These are phyloP conservation scores for Cercospora nicotianae DNA, from an alignment of 2,329 filamentous ascomycete genomes.

Conservation along the genomic window DNA sequence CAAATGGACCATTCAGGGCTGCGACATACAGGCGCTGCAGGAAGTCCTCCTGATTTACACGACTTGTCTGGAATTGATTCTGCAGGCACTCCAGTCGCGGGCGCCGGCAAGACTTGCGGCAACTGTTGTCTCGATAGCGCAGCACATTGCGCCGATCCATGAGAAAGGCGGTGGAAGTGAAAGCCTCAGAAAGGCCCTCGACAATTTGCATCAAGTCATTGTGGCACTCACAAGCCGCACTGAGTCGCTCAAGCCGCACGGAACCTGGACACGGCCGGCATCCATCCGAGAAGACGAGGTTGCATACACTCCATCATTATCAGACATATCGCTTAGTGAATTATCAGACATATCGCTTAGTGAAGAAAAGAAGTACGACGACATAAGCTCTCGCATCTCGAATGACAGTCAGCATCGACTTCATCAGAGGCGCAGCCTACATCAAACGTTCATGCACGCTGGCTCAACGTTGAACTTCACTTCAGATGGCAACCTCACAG, in stretches of 20 bases:
- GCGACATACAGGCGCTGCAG: constrained; percentile 43
- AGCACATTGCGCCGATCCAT: constrained; percentile 37
- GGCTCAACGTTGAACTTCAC: constrained; percentile 12
- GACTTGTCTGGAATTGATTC: constrained; percentile 42
- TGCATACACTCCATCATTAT: constrained; percentile 8
- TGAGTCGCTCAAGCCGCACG: constrained; percentile 22
- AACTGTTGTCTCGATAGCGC: constrained; percentile 38
- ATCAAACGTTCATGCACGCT: not conserved
- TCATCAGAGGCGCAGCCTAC: not conserved
- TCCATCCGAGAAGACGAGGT: constrained; percentile 23
- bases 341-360: not conserved
- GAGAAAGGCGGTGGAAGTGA: constrained; percentile 26
- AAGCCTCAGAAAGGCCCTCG: constrained; percentile 33
- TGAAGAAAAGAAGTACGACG: constrained; percentile 6
- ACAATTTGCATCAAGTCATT: constrained; percentile 34
- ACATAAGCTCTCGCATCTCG: constrained; percentile 3
- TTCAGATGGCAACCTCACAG: constrained; percentile 14
- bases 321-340: not conserved
- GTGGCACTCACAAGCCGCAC: constrained; percentile 32
- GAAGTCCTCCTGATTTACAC: constrained; percentile 47
- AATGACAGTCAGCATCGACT: not conserved
- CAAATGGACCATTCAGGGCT: constrained; percentile 50
- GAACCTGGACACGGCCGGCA: constrained; percentile 18
- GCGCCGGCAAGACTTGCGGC: constrained; percentile 38
- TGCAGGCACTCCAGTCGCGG: constrained; percentile 47